These are phyloP conservation scores for Xylaria nigripes DNA, from an alignment of 495 filamentous ascomycete genomes.

Conservation along the genomic window DNA sequence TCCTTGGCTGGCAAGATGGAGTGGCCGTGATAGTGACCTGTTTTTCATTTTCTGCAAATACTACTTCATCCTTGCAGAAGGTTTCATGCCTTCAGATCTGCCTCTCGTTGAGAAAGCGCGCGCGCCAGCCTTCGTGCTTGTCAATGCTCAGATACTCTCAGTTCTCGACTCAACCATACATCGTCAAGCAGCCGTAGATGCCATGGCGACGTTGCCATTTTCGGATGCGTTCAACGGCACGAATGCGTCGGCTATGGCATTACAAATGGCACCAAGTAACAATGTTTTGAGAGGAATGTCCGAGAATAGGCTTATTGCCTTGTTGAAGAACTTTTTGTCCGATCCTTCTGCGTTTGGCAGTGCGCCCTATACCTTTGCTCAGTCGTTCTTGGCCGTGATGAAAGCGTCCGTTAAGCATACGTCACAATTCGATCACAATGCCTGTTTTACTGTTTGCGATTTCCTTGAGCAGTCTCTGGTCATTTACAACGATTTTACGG, in stretches of 20 bases:
- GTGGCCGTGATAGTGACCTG: constrained; percentile 81
- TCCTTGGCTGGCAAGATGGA: constrained; percentile 80
- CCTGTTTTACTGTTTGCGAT: constrained; percentile 88
- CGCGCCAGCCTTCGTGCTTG: constrained; percentile 71
- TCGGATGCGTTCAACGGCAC: constrained; percentile 68
- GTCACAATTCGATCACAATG: constrained; percentile 76
- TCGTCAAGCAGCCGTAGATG: constrained; percentile 50
- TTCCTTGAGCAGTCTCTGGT: constrained; percentile 70
- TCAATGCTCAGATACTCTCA: constrained; percentile 78
- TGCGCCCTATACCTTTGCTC: constrained; percentile 64
- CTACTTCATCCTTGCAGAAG: constrained; percentile 72
- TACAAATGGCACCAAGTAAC: constrained; percentile 51
- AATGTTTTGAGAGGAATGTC: constrained; percentile 79
- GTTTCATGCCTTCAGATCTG: constrained; percentile 62
- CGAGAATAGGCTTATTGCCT: constrained; percentile 81
- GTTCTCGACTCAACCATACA: constrained; percentile 82
- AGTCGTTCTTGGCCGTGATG: constrained; percentile 66
- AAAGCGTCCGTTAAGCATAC: constrained; percentile 66
- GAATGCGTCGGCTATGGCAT: constrained; percentile 59
- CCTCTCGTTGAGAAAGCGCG: constrained; percentile 55
- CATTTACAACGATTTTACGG: constrained; percentile 28
- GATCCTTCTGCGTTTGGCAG: constrained; percentile 32
- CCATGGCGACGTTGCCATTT: constrained; percentile 53
- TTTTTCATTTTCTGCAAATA: constrained; percentile 93
- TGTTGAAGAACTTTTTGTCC: constrained; percentile 76